Conservation (phyloP, 2,329 filamentous ascomycete genomes). For the Arthrinium phaeospermum region DNA sequence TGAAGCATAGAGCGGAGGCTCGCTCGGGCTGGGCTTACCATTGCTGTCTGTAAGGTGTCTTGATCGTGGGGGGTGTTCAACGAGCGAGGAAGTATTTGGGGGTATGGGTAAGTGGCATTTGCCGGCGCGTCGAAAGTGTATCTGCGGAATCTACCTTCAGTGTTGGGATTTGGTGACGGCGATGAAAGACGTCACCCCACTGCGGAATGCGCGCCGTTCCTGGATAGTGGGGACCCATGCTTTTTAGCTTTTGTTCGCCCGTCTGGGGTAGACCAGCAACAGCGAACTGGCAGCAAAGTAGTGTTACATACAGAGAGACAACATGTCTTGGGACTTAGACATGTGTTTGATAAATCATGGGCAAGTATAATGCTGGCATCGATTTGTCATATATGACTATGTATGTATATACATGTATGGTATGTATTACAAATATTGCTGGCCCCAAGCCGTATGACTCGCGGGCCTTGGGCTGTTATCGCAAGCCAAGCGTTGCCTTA, state of each 20-base stretch:
- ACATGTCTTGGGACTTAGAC: not conserved
- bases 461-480: no score
- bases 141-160: not conserved
- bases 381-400: no score
- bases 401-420: no score
- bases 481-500: not conserved
- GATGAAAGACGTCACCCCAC: not conserved
- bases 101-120: not conserved
- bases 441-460: no score
- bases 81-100: not conserved
- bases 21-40: not conserved
- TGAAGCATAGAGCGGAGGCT: not conserved
- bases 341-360: no score
- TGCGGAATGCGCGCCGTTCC: conserved; percentile 12
- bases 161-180: not conserved
- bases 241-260: not conserved
- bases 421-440: no score
- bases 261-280: not conserved
- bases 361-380: no score
- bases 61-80: not conserved
- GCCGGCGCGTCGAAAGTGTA: not conserved
- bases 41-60: not conserved
- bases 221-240: not conserved
- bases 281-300: not conserved
- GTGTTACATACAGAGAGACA: not conserved